Conservation (phyloP, 2,329 filamentous ascomycete species). For the Plectosphaerella sp. region DNA sequence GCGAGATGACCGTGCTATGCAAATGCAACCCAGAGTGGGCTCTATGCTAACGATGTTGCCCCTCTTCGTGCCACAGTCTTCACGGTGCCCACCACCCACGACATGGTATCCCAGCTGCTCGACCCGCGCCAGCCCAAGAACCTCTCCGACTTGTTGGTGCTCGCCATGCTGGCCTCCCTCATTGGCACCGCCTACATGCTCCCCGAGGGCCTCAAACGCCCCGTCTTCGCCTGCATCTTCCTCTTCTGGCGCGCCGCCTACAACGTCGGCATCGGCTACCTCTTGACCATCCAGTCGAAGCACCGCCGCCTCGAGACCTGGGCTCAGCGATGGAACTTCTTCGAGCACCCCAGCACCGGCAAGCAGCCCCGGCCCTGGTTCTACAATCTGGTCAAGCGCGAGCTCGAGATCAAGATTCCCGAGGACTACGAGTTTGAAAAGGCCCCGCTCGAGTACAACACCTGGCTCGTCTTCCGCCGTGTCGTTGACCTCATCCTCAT, state of each 20-base stretch:
- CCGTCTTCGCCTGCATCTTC: constrained; percentile 78
- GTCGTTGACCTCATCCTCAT: constrained; percentile 96
- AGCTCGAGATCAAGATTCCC: constrained; percentile 92
- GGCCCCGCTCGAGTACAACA: constrained; percentile 97
- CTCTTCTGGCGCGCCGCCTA: constrained; percentile 90
- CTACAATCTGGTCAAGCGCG: constrained; percentile 78
- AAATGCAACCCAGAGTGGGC: neutral
- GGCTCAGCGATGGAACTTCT: constrained; percentile 81
- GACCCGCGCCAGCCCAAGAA: constrained; percentile 96
- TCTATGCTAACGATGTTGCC: neutral
- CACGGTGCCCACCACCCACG: constrained; percentile 90
- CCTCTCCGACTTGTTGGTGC: constrained; percentile 75
- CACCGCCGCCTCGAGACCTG: constrained; percentile 81
- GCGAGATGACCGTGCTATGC: neutral
- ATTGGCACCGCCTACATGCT: constrained; percentile 70
- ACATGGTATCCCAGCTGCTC: constrained; percentile 97
- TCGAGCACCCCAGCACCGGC: constrained; percentile 77
- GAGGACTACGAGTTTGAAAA: constrained; percentile 90
- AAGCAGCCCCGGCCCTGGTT: constrained; percentile 78
- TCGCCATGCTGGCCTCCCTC: constrained; percentile 72
- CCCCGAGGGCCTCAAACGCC: constrained; percentile 64
- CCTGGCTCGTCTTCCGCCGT: constrained; percentile 93
- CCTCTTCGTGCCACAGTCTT: constrained; percentile 62
- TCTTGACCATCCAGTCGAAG: constrained; percentile 86
- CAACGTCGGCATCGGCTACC: constrained; percentile 88